Base-by-base conservation (phyloP, 208 protist genomes). In the Kentomonas sorsogonicus region DNA sequence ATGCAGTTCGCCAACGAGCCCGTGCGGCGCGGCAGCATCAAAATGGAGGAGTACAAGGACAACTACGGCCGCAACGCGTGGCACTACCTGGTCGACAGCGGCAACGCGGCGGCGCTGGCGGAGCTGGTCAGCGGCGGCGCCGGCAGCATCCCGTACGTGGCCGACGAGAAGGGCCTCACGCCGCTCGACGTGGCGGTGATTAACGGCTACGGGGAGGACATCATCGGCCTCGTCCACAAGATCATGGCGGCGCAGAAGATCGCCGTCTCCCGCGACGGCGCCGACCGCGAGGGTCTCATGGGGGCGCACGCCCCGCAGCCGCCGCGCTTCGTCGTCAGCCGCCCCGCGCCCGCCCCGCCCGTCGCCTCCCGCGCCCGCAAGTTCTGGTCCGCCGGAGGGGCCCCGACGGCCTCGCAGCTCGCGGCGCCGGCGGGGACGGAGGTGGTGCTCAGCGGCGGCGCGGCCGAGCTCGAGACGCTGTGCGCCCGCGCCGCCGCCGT, bases 61-160 rank as follows among this genome's bases (percentile, higher is more conserved):
- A 94, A 94, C 65, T 61, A 73, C 38, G 69, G 56, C 16, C 81
- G 83, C 20, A 91, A 94, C 36, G 75, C 77, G 16, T 60, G 89
- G 34, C 87, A 94, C 67, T 94, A 94, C 63, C 83, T 79, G 22
- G 83, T 82, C 6, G 87, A 94, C 53, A 76, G 76, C 48, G 82
- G 87, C 10, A 61, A 60, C 34, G 34, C 74, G 0, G 25, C 41
- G n/a, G 57, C 89, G 23, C 67, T 91, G 6, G 65, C 79, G 63
- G 52, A 61, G 34, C 63, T 91, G 13, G 52, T 74, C 9, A 47
- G 51, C 1, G 60, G 76, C 31, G 52, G 71, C 9, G 52, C 53
- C 1, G 60, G 76, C 31, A 57, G 59, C 22, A 78, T 94, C 30
- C 83, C 80, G 13, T 87, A 81, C 62, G 43, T 56, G 20, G 68